Evolutionary conservation across 176 grass and related monocot species (phyloP).

Genomic region (Dactylis glomerata): DNA sequence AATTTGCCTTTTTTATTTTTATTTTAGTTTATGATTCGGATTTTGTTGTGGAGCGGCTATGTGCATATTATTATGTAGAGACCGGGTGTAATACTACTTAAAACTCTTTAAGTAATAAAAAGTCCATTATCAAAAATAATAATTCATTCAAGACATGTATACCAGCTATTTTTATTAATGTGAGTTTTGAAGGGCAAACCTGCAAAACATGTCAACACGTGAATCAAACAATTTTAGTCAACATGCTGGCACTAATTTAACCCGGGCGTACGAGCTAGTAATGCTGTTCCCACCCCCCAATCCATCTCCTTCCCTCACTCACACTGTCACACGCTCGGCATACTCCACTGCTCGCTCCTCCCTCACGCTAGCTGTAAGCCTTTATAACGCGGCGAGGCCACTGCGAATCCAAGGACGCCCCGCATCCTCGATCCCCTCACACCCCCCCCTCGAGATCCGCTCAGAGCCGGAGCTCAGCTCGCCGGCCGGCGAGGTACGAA

Average conservation of each 20-base stretch:
- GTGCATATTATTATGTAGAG: too few species aligned
- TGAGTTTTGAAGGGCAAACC: neutral
- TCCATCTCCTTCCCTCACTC: neutral
- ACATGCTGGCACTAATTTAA: slow-evolving; percentile 20
- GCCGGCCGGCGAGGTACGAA: slow-evolving; percentile 34
- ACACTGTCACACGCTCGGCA: neutral
- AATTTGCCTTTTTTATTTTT: too few species aligned
- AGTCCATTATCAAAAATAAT: too few species aligned
- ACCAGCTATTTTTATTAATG: neutral
- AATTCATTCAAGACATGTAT: neutral
- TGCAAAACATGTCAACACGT: neutral
- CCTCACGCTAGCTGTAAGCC: slow-evolving; percentile 24
- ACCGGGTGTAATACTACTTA: too few species aligned
- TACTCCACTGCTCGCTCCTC: slow-evolving; percentile 3
- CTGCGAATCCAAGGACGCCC: slow-evolving; percentile 1
- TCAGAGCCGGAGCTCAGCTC: neutral
- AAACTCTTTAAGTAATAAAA: too few species aligned
- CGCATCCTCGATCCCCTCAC: neutral
- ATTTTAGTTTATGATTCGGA: too few species aligned
- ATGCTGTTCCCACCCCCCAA: slow-evolving; percentile 7
- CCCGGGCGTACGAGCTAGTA: neutral
- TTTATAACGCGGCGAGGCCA: slow-evolving; percentile 47
- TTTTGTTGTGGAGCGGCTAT: too few species aligned
- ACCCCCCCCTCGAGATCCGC: slow-evolving; percentile 35
- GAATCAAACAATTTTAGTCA: neutral